Evolutionary conservation across 129 eudicot species (phyloP).

Genomic region (Smallanthus sonchifolius): DNA sequence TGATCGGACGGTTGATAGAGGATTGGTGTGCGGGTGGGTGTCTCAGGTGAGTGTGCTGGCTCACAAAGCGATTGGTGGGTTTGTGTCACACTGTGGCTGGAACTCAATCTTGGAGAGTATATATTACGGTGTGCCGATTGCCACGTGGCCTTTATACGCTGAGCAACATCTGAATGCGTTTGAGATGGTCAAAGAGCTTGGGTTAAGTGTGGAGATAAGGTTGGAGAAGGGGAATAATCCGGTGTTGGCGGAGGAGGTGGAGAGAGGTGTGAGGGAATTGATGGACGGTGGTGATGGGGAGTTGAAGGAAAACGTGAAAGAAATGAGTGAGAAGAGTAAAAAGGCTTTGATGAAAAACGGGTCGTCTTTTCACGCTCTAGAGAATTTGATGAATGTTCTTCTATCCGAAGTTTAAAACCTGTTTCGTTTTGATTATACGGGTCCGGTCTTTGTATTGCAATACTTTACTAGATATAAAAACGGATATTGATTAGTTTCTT

Average conservation of each 20-base stretch:
- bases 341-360: constrained; percentile 27
- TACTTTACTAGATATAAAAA: too few species aligned
- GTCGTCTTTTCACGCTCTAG: constrained; percentile 27
- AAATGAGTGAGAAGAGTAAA: constrained; percentile 27
- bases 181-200: constrained; percentile 30
- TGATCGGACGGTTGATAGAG: constrained; percentile 19
- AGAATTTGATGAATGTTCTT: neutral
- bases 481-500: too few species aligned
- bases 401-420: neutral
- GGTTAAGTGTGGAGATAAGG: constrained; percentile 30
- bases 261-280: constrained; percentile 23
- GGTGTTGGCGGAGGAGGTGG: constrained; percentile 36
- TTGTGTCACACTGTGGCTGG: constrained; percentile 50
- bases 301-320: constrained; percentile 20
- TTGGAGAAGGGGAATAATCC: neutral
- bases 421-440: neutral
- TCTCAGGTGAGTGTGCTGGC: constrained; percentile 40
- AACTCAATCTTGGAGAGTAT: constrained; percentile 36
- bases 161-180: constrained; percentile 48
- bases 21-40: constrained; percentile 40
- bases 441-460: too few species aligned
- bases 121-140: constrained; percentile 27
- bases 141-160: constrained; percentile 41
- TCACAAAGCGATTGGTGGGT: constrained; percentile 33
- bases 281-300: constrained; percentile 25